These are phyloP conservation scores for Spirogloea muscicola DNA, from an alignment of 139 green algal species.

Conservation along the genomic window DNA sequence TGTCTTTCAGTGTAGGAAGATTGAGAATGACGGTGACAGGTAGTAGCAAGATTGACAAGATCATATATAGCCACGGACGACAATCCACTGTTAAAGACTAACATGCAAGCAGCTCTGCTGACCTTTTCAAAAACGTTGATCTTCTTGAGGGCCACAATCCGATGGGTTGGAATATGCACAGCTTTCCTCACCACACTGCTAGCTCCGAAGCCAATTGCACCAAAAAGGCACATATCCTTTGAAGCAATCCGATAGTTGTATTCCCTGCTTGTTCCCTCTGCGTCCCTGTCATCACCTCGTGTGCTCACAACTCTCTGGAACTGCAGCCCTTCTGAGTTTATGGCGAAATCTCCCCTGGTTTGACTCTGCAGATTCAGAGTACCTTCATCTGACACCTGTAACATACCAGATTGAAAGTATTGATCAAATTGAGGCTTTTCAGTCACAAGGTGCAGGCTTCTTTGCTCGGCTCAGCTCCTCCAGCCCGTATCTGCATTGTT, in stretches of 20 bases:
- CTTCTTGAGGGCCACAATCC: constrained; percentile 50
- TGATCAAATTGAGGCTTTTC: background rate
- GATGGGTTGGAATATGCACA: constrained; percentile 49
- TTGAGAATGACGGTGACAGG: too few relatives aligned
- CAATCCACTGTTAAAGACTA: too few relatives aligned
- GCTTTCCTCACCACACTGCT: constrained; percentile 41
- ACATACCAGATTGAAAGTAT: background rate
- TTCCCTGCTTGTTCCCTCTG: background rate
- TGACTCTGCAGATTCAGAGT: constrained; percentile 44
- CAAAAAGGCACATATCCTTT: constrained; percentile 40
- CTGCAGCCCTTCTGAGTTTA: constrained; percentile 23
- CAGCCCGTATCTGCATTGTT: background rate
- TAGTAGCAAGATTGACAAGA: too few relatives aligned
- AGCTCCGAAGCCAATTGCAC: constrained; percentile 40
- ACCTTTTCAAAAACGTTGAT: constrained; percentile 53
- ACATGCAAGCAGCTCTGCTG: too few relatives aligned
- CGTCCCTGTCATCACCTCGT: background rate
- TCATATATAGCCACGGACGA: too few relatives aligned
- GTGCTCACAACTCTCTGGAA: background rate
- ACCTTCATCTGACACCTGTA: constrained; percentile 34
- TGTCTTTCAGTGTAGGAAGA: too few relatives aligned
- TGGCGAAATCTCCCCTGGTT: constrained; percentile 39
- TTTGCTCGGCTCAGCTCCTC: background rate
- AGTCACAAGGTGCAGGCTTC: background rate
- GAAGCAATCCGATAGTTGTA: constrained; percentile 22